Evolutionary conservation across 2,329 filamentous ascomycete genomes (phyloP), one percentile per base, ranked within the genome.

Genomic region (Colletotrichum endophyticum): DNA sequence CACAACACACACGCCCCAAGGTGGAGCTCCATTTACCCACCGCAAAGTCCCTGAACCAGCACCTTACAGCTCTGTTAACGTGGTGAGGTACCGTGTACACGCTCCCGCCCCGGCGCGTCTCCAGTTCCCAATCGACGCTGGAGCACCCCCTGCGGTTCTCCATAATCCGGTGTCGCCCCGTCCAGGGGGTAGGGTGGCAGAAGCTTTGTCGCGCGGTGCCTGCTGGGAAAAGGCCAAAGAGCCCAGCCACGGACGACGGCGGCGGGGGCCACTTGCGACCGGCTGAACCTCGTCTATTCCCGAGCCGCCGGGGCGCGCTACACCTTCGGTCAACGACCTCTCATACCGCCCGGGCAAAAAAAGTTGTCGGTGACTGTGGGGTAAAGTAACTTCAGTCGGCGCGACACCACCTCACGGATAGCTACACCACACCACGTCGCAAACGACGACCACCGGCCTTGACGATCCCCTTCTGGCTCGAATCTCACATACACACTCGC

Each of bases 281-380:
- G 75, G 75, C 66, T 75, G 44, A 77, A 77, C 66, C 75, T 75
- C 75, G 72, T 75, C 67, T 67, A 72, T 75, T 75, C 75, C 75
- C 75, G 75, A 77, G 66, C 62, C 66, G 72, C 66, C 66, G 72
- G 75, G 49, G 74, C 56, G 70, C 74, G 66, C 71, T 56, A 70
- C 53, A 73, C 73, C 64, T 62, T 36, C 73, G 59, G 61, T 61
- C 71, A 76, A 61, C n/a, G 70, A 63, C 28, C 28, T 62, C 57
- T 69, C 32, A 67, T 57, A 68, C 67, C 44, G 44, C 44, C 44
- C 12, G 44, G 44, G 73, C 64, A 59, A 66, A 76, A 70, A 77
- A 75, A 75, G 15, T 53, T 44, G 27, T 70, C 72, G 61, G 72
- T 63, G 64, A 68, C 67, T 66, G 75, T 77, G 72, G 75, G 72